These are phyloP conservation scores for Leishmania lainsoni DNA, from an alignment of 208 protist species.

Conservation along the genomic window DNA sequence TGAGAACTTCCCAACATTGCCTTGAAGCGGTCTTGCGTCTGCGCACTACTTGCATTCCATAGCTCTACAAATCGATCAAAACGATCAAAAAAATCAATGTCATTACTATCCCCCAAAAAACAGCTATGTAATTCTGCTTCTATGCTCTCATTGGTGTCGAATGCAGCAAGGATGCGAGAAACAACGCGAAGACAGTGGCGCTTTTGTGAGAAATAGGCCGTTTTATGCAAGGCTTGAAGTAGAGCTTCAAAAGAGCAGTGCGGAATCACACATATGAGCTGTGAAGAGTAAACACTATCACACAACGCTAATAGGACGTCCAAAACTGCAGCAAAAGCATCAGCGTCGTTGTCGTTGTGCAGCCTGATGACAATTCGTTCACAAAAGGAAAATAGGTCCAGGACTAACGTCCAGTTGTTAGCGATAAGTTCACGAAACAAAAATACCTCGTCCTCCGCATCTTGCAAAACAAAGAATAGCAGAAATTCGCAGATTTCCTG, in stretches of 20 bases:
- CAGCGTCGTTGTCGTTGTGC: not conserved
- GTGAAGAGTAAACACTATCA: not conserved
- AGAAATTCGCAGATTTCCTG: conserved; percentile 27
- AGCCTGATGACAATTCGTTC: not conserved
- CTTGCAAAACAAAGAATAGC: conserved; percentile 10
- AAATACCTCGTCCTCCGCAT: not conserved
- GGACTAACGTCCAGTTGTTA: conserved; percentile 20
- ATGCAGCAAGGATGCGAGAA: not conserved
- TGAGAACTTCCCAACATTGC: not conserved
- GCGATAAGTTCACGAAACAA: conserved; percentile 18
- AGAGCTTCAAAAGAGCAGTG: not conserved
- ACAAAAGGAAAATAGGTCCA: conserved; percentile 19
- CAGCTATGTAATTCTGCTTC: not conserved
- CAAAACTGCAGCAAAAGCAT: conserved; percentile 1
- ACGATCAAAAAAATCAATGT: not conserved
- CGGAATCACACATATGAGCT: not conserved
- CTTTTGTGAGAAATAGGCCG: not conserved
- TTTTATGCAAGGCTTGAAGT: not conserved
- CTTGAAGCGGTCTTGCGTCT: not conserved
- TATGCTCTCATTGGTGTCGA: not conserved
- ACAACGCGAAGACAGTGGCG: not conserved
- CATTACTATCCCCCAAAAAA: not conserved
- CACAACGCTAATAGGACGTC: conserved; percentile 1
- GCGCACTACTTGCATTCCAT: conserved; percentile 9
- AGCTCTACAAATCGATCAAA: conserved; percentile 5